Conservation (phyloP, 2,329 filamentous ascomycete genomes). For the Chaetoscypha palmicola region DNA sequence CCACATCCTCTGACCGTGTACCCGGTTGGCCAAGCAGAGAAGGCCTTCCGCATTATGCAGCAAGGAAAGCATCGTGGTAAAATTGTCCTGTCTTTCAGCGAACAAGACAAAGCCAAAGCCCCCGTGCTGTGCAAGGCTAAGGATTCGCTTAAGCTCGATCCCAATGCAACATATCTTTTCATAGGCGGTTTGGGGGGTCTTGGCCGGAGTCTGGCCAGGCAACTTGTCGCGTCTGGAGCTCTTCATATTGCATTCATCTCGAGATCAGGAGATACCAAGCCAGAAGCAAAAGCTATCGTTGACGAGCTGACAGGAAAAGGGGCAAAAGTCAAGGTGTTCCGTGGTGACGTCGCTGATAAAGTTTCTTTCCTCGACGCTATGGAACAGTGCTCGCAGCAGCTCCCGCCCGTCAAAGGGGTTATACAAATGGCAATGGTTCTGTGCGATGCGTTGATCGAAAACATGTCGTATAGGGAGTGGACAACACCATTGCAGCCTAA, state of each 20-base stretch:
- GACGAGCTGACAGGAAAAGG: conserved; percentile 14
- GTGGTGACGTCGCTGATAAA: conserved; percentile 11
- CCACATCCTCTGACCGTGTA: not conserved
- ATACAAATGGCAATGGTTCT: conserved; percentile 30
- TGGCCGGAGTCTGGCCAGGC: conserved; percentile 33
- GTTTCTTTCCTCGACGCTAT: conserved; percentile 5
- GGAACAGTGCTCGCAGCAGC: conserved; percentile 3
- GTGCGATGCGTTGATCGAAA: conserved; percentile 18
- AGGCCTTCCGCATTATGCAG: conserved; percentile 2
- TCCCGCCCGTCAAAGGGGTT: conserved; percentile 16
- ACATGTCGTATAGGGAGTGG: conserved; percentile 6
- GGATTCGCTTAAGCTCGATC: not conserved
- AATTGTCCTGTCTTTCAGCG: not conserved
- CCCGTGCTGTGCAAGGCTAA: not conserved
- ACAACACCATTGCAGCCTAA: conserved; percentile 1
- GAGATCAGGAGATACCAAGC: conserved; percentile 30
- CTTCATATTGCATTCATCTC: conserved; percentile 34
- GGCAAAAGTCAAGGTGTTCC: conserved; percentile 12
- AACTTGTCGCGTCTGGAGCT: conserved; percentile 35
- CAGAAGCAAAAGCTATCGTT: conserved; percentile 10
- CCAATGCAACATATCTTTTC: conserved; percentile 29
- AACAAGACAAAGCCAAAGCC: not conserved
- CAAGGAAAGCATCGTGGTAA: not conserved
- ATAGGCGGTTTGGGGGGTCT: conserved; percentile 38
- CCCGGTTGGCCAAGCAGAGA: not conserved